These are phyloP conservation scores for Alternaria metachromatica DNA, from an alignment of 2,329 filamentous ascomycete species.

Conservation along the genomic window DNA sequence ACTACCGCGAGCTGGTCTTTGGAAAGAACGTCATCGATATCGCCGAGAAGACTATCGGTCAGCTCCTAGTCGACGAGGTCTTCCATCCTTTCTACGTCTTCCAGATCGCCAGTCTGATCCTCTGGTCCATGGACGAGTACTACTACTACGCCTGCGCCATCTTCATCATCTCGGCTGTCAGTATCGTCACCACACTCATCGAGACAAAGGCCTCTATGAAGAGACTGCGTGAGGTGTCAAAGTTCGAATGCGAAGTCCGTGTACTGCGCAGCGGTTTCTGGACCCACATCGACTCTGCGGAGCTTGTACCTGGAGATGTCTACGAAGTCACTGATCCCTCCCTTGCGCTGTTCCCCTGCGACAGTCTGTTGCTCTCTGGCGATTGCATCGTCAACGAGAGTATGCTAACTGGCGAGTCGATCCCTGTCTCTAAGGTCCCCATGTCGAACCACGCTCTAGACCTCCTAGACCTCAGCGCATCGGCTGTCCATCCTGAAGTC, in stretches of 20 bases:
- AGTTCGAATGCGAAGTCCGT: conserved; percentile 93
- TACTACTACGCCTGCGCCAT: conserved; percentile 98
- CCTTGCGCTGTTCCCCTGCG: conserved; percentile 85
- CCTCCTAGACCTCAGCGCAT: conserved; percentile 77
- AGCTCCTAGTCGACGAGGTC: conserved; percentile 90
- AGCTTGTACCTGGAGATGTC: conserved; percentile 92
- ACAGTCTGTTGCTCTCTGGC: conserved; percentile 87
- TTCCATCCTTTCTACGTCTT: conserved; percentile 99
- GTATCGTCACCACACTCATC: conserved; percentile 85
- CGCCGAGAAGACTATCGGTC: conserved; percentile 81
- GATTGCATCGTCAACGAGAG: conserved; percentile 99
- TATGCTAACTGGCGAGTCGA: conserved; percentile 97
- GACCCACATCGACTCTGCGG: conserved; percentile 84
- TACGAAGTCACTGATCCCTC: conserved; percentile 97
- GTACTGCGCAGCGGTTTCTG: conserved; percentile 95
- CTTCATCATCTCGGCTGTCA: conserved; percentile 91
- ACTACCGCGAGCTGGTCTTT: conserved; percentile 83
- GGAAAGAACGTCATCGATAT: conserved; percentile 92
- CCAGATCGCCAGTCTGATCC: conserved; percentile 88
- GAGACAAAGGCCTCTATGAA: conserved; percentile 94
- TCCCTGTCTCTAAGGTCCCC: conserved; percentile 92
- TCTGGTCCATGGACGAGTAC: conserved; percentile 96
- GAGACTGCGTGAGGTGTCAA: conserved; percentile 86
- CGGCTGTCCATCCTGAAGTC: conserved; percentile 81
- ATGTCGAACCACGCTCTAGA: conserved; percentile 80